Conservation (phyloP, 257 asterid genomes). For the Coffea canephora region DNA sequence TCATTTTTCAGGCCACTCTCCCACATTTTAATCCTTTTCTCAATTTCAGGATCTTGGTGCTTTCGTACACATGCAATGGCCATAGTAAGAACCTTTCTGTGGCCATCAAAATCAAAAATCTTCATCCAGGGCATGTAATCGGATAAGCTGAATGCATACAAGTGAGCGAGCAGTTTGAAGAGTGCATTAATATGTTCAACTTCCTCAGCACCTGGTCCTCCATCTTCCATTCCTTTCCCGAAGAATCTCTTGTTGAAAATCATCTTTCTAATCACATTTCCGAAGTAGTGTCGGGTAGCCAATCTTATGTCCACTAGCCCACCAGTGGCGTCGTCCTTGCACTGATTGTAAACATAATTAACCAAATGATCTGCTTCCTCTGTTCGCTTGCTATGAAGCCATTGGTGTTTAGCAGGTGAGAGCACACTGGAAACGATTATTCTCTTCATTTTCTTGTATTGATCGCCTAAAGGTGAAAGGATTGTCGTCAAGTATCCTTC, state of each 20-base stretch:
- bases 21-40: conserved; percentile 19
- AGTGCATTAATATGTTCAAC: conserved; percentile 19
- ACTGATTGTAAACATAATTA: conserved; percentile 7
- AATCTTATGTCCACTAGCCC: not conserved
- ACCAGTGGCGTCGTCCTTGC: not conserved
- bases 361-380: conserved; percentile 24
- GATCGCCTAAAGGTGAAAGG: conserved; percentile 17
- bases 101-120: not conserved
- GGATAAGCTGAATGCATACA: not conserved
- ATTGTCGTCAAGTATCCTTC: not conserved
- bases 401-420: conserved; percentile 10
- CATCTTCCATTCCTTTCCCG: conserved; percentile 23
- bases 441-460: conserved; percentile 34
- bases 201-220: conserved; percentile 37
- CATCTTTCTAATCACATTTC: not conserved
- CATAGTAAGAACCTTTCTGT: not conserved
- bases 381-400: conserved; percentile 16
- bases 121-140: conserved; percentile 1
- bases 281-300: not conserved
- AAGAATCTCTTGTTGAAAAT: conserved; percentile 16
- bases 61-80: not conserved
- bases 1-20: conserved; percentile 3
- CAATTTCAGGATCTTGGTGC: conserved; percentile 11
- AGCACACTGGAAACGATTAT: conserved; percentile 22
- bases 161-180: not conserved